Evolutionary conservation across 345 rosid genomes (phyloP), one percentile per base, ranked within the genome.

Genomic region (Capsella bursapastoris): DNA sequence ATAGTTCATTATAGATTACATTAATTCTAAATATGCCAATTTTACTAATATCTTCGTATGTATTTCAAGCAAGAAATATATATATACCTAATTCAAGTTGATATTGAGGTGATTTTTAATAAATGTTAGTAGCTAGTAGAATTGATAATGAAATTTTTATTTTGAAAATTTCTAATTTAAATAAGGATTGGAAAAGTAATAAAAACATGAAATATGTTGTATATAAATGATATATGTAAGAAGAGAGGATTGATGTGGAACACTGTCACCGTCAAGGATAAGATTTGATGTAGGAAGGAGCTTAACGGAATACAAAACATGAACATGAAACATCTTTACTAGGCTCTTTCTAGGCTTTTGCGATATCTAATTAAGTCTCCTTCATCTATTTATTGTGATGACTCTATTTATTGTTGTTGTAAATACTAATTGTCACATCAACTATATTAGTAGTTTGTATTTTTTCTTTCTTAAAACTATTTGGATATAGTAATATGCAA

Each of bases 231-330:
- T 49, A 32, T 43, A 53, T 40, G 44, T 3, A 8, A 45, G 67
- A 71, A 55, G 62, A 62, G 27, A 41, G 15, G 63, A 44, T 64
- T 53, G 70, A 73, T 55, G 57, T 53, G 63, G 57, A 53, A 55
- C 48, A 73, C 15, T 64, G 71, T 73, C 78, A 74, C 44, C 32
- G 66, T 57, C 59, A 74, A 66, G n/a, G 58, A 57, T 64, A 34
- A 29, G 62, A 72, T 63, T 72, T 72, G 70, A 72, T 34, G 76
- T 41, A 34, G 47, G 63, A 45, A 73, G 49, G 9, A 6, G 57
- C 14, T 64, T 55, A 73, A 65, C 71, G 41, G 78, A 74, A 65
- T 64, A 56, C 48, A 50, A 71, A 70, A 71, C 51, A 59, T 49
- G 74, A 70, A 71, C 40, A 59, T 59, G 75, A 60, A 59, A 59